Percentiles rank a stretch among this genome's conserved stretches.
Conservation (phyloP, 2,329 filamentous ascomycete species). For the Claviceps maximensis region DNA sequence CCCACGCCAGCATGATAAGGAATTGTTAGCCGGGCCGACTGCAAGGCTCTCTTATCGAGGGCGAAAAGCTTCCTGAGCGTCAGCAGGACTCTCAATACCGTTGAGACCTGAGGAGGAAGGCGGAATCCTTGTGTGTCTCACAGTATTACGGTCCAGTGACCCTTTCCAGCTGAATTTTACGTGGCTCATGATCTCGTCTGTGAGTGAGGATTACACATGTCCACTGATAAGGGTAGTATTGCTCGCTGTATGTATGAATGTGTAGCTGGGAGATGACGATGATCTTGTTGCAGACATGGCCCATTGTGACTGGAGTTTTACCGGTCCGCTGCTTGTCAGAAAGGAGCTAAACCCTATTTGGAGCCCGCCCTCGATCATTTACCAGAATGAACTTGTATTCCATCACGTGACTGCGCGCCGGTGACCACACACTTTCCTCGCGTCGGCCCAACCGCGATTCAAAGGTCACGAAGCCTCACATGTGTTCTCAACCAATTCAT, state of each 20-base stretch:
- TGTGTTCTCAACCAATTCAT: not conserved
- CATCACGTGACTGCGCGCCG: constrained; percentile 1
- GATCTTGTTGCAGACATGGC: not conserved
- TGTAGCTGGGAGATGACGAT: not conserved
- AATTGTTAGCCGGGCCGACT: not conserved
- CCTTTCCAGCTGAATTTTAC: not conserved
- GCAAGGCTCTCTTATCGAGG: not conserved
- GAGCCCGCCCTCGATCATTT: too few relatives aligned
- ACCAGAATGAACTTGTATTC: not conserved
- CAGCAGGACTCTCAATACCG: not conserved
- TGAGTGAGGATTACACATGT: not conserved
- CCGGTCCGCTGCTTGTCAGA: not conserved
- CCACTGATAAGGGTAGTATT: not conserved
- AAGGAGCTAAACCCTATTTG: not conserved
- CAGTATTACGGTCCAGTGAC: not conserved
- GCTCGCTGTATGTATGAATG: not conserved
- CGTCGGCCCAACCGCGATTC: not conserved
- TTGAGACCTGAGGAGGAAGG: not conserved
- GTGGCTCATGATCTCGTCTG: not conserved
- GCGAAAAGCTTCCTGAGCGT: not conserved
- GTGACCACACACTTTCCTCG: not conserved
- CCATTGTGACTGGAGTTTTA: not conserved
- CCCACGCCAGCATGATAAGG: not conserved
- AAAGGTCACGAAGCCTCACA: not conserved
- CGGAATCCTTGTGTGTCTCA: not conserved